Evolutionary conservation across 805 yeast genomes (phyloP).

Genomic region (Hanseniaspora lindneri): DNA sequence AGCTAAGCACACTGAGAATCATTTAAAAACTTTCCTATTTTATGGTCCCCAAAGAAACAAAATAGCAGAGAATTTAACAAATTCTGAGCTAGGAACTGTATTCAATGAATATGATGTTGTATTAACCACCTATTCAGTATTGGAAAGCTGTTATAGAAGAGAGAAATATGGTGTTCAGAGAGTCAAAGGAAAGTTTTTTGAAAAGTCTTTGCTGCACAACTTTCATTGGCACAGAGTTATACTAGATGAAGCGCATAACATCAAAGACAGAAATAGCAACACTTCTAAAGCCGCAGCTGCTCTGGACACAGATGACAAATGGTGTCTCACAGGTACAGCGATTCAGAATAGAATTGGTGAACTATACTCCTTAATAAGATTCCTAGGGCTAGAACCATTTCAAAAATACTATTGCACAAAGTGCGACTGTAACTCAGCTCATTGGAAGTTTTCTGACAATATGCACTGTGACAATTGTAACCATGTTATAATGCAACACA

Average conservation of each 20-base stretch:
- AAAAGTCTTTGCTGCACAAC: slow-evolving; percentile 60
- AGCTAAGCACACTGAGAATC: slow-evolving; percentile 65
- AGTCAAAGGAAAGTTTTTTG: slow-evolving; percentile 57
- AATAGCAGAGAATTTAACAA: slow-evolving; percentile 44
- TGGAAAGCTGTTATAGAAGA: slow-evolving; percentile 77
- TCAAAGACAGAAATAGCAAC: slow-evolving; percentile 86
- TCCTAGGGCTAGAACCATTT: slow-evolving; percentile 72
- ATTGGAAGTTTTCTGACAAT: slow-evolving; percentile 77
- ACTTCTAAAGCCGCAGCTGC: slow-evolving; percentile 86
- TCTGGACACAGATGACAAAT: slow-evolving; percentile 57
- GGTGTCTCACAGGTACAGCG: slow-evolving; percentile 96
- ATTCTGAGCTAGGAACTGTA: slow-evolving; percentile 39
- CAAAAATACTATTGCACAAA: slow-evolving; percentile 85
- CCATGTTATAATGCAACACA: slow-evolving; percentile 88
- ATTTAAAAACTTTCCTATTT: slow-evolving; percentile 54
- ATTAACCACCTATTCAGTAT: slow-evolving; percentile 81
- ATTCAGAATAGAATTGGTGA: slow-evolving; percentile 94
- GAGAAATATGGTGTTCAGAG: slow-evolving; percentile 74
- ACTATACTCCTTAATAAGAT: slow-evolving; percentile 81
- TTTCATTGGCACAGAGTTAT: slow-evolving; percentile 73
- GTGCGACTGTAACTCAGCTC: slow-evolving; percentile 70
- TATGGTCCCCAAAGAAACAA: slow-evolving; percentile 52
- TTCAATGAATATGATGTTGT: slow-evolving; percentile 54
- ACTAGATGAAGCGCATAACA: slow-evolving; percentile 93
- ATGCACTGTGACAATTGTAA: slow-evolving; percentile 78